phyloP scores from a whole-genome alignment of 2,329 filamentous ascomycete genomes.

The Aspergillus sp. region DNA sequence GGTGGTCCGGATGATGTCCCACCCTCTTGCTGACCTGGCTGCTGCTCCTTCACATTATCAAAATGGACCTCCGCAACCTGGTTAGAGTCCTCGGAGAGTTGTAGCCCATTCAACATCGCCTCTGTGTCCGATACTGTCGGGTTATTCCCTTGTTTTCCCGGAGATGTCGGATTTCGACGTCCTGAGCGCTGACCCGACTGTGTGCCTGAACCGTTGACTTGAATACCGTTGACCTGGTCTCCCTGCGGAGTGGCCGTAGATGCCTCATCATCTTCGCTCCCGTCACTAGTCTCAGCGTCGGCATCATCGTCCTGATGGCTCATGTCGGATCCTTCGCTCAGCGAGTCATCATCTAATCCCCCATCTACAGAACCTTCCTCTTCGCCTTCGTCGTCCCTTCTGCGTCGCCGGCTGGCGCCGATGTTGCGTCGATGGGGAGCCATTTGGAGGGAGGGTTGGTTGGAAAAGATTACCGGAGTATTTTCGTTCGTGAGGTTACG shows the following conservation, averaged over 20 bases:
- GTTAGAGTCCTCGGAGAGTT: constrained; percentile 35
- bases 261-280: constrained; percentile 48
- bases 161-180: constrained; percentile 27
- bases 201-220: constrained; percentile 23
- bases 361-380: constrained; percentile 45
- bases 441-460: constrained; percentile 23
- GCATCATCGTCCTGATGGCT: constrained; percentile 54
- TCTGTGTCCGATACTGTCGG: constrained; percentile 50
- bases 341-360: constrained; percentile 53
- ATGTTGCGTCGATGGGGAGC: constrained; percentile 39
- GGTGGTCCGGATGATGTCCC: constrained; percentile 36
- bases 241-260: constrained; percentile 17
- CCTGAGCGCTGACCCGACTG: constrained; percentile 23
- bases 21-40: constrained; percentile 17
- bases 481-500: no score
- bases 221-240: constrained; percentile 16
- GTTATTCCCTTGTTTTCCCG: constrained; percentile 26
- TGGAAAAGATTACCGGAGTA: no score
- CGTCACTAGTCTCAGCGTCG: constrained; percentile 53
- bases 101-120: constrained; percentile 55
- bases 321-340: constrained; percentile 55
- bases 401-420: constrained; percentile 39
- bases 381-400: constrained; percentile 44
- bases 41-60: constrained; percentile 36
- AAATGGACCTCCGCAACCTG: constrained; percentile 45